A percentile compares a stretch with the other conserved stretches of the same genome.
Conservation (phyloP, 495 filamentous ascomycete species). For the Lentithecium fluviatile region DNA sequence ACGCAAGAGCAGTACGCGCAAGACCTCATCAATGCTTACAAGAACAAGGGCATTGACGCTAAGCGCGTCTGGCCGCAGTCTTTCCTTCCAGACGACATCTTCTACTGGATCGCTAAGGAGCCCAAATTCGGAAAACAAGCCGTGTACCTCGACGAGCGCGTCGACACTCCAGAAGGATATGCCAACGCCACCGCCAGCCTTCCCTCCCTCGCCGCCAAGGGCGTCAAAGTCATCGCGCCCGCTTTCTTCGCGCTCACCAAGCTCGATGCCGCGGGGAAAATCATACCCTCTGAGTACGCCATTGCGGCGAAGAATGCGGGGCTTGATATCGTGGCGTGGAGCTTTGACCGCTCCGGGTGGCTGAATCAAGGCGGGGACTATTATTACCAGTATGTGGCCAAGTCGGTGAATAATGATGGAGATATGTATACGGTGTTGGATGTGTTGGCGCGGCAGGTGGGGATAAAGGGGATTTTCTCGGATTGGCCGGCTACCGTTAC, state of each 20-base stretch:
- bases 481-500: conserved; percentile 63
- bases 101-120: conserved; percentile 60
- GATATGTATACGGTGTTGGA: conserved; percentile 60
- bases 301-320: conserved; percentile 53
- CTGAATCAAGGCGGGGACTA: conserved; percentile 53
- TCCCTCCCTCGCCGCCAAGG: conserved; percentile 45
- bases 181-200: conserved; percentile 49
- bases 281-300: conserved; percentile 42
- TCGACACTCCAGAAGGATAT: conserved; percentile 49
- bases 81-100: conserved; percentile 59
- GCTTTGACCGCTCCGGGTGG: conserved; percentile 59
- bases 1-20: conserved; percentile 58
- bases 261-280: conserved; percentile 39
- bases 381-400: conserved; percentile 54
- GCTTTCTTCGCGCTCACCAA: conserved; percentile 38
- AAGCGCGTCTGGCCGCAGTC: conserved; percentile 59
- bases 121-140: conserved; percentile 58
- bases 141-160: conserved; percentile 57
- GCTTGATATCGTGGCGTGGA: conserved; percentile 61
- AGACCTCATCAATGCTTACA: conserved; percentile 60
- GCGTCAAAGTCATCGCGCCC: conserved; percentile 42
- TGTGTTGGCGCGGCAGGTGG: conserved; percentile 56
- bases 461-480: conserved; percentile 56
- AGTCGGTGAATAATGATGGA: conserved; percentile 56
- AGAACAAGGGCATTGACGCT: conserved; percentile 51